Percentiles rank a stretch among this genome's conserved stretches.
phyloP scores from a whole-genome alignment of 2,329 filamentous ascomycete genomes.

The Dothistroma septosporum region DNA sequence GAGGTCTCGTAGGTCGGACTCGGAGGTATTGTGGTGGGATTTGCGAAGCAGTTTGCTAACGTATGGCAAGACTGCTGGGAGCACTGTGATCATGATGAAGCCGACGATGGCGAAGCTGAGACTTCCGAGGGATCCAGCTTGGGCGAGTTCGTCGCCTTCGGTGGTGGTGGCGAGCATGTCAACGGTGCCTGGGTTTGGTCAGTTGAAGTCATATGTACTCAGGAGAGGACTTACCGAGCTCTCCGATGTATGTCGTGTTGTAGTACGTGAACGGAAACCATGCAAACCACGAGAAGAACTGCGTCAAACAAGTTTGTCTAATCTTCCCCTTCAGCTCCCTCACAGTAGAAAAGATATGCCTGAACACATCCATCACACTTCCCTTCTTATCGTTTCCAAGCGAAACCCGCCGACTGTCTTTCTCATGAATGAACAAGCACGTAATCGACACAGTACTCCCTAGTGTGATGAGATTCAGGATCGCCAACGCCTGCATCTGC shows the following conservation, averaged over 20 bases:
- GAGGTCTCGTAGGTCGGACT: slow-evolving; percentile 9
- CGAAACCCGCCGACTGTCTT: slow-evolving; percentile 11
- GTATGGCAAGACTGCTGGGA: slow-evolving; percentile 12
- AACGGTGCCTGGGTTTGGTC: background rate
- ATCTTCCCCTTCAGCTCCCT: slow-evolving; percentile 12
- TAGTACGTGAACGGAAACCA: slow-evolving; percentile 25
- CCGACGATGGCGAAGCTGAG: slow-evolving; percentile 22
- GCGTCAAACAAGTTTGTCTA: slow-evolving; percentile 15
- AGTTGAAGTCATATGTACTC: background rate
- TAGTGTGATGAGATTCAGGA: slow-evolving; percentile 18
- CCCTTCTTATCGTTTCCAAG: slow-evolving; percentile 4
- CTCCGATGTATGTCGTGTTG: slow-evolving; percentile 23
- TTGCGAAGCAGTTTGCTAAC: slow-evolving; percentile 2
- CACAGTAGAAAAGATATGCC: slow-evolving; percentile 13
- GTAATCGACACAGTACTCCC: slow-evolving; percentile 18
- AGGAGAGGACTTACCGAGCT: slow-evolving; percentile 14
- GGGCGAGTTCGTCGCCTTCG: slow-evolving; percentile 15
- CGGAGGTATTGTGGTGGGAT: background rate
- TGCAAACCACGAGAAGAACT: slow-evolving; percentile 18
- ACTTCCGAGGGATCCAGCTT: slow-evolving; percentile 18
- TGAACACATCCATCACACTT: slow-evolving; percentile 11
- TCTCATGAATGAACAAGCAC: slow-evolving; percentile 15
- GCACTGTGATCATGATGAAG: slow-evolving; percentile 17
- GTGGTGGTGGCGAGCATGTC: background rate
- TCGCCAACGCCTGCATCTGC: slow-evolving; percentile 19